Percentiles rank a stretch among this genome's conserved stretches.
Evolutionary conservation across 768 basidiomycete species (phyloP).

Genomic region (Kwoniella pini): DNA sequence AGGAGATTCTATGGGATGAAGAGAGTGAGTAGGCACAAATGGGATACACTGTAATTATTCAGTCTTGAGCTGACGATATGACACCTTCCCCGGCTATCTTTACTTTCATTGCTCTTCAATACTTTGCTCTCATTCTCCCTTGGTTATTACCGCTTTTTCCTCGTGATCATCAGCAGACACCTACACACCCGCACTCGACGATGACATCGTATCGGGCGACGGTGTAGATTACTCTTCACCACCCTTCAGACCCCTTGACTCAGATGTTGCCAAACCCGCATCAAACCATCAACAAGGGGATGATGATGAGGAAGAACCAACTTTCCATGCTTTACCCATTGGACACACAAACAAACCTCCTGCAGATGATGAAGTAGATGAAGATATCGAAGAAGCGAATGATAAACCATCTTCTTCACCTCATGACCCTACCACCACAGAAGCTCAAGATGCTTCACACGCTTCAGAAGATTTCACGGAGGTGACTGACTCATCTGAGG

Average conservation of each 20-base stretch:
- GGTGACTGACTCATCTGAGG: constrained; percentile 29
- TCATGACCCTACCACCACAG: constrained; percentile 33
- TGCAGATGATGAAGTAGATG: constrained; percentile 10
- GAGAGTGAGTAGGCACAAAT: constrained; percentile 48
- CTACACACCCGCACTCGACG: constrained; percentile 38
- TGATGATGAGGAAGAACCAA: constrained; percentile 35
- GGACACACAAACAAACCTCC: constrained; percentile 15
- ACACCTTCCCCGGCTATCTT: too few species aligned
- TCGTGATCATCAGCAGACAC: constrained; percentile 33
- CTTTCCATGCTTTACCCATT: constrained; percentile 36
- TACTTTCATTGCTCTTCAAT: too few species aligned
- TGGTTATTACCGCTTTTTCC: too few species aligned
- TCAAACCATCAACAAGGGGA: constrained; percentile 20
- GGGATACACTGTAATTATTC: too few species aligned
- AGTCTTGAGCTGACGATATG: constrained; percentile 6
- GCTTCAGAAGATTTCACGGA: constrained; percentile 46
- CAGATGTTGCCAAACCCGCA: constrained; percentile 28
- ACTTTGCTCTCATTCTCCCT: too few species aligned
- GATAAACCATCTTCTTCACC: constrained; percentile 9
- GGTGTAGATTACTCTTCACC: constrained; percentile 49
- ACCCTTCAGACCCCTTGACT: constrained; percentile 47
- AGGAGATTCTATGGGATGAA: constrained; percentile 26
- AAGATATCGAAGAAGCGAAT: constrained; percentile 7
- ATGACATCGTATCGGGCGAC: constrained; percentile 11
- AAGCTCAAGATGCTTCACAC: constrained; percentile 31